Conservation (phyloP, 2,329 filamentous ascomycete species). For the Zymoseptoria pseudotritici region DNA sequence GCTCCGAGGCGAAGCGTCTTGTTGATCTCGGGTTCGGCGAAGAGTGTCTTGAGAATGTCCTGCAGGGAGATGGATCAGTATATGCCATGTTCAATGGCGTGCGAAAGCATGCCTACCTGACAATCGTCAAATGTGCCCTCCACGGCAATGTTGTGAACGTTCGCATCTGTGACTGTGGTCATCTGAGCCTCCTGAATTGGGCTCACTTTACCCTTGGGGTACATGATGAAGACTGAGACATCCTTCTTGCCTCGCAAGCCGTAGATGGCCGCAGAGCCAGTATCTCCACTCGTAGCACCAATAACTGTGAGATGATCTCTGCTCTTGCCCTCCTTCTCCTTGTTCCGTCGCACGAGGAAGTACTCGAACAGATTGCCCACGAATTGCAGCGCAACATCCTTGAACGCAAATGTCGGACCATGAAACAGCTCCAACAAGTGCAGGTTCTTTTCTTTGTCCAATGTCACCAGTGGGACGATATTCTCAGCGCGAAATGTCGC, state of each 20-base stretch:
- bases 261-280: slow-evolving; percentile 92
- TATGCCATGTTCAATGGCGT: not conserved
- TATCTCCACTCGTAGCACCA: slow-evolving; percentile 80
- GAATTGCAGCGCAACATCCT: slow-evolving; percentile 89
- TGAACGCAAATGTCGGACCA: slow-evolving; percentile 91
- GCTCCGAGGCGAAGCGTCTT: slow-evolving; percentile 74
- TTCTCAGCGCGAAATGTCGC: slow-evolving; percentile 76
- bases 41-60: slow-evolving; percentile 91
- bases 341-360: slow-evolving; percentile 67
- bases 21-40: slow-evolving; percentile 80
- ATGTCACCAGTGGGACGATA: slow-evolving; percentile 69
- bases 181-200: slow-evolving; percentile 95
- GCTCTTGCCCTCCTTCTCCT: slow-evolving; percentile 54
- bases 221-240: slow-evolving; percentile 90
- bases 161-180: slow-evolving; percentile 84
- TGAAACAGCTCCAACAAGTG: slow-evolving; percentile 93
- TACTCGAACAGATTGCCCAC: slow-evolving; percentile 95
- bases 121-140: slow-evolving; percentile 94
- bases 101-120: slow-evolving; percentile 49
- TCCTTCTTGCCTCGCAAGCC: slow-evolving; percentile 93
- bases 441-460: slow-evolving; percentile 64
- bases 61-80: slow-evolving; percentile 24
- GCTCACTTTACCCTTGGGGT: slow-evolving; percentile 83
- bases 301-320: slow-evolving; percentile 79
- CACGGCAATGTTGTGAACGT: slow-evolving; percentile 87